Percentiles rank a stretch among this genome's conserved stretches.
phyloP scores from a whole-genome alignment of 2,329 filamentous ascomycete genomes.

The Alternaria angustiovoidea region DNA sequence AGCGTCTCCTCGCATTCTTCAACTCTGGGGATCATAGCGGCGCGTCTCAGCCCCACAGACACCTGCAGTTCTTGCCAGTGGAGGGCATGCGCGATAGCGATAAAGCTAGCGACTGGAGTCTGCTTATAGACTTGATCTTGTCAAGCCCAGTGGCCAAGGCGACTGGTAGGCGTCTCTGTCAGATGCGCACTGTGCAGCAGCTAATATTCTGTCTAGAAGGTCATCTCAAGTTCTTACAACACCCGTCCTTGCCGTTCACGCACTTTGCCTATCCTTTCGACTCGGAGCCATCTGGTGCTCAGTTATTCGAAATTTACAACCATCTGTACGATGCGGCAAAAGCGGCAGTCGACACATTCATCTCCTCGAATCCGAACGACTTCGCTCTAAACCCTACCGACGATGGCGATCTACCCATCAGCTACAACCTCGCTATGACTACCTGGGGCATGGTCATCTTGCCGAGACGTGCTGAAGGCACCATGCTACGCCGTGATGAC shows the following conservation, averaged over 20 bases:
- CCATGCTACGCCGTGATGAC: slow-evolving; percentile 50
- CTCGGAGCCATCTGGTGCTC: slow-evolving; percentile 48
- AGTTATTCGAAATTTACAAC: slow-evolving; percentile 47
- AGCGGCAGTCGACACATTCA: slow-evolving; percentile 51
- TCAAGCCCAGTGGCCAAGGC: slow-evolving; percentile 14
- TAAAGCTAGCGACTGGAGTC: slow-evolving; percentile 53
- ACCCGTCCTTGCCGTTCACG: slow-evolving; percentile 56
- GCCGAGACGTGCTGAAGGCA: slow-evolving; percentile 58
- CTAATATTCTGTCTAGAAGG: slow-evolving; percentile 18
- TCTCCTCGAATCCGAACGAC: slow-evolving; percentile 46
- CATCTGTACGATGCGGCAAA: slow-evolving; percentile 46
- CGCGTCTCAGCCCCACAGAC: slow-evolving; percentile 75
- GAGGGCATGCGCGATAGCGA: slow-evolving; percentile 64
- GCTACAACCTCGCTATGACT: slow-evolving; percentile 68
- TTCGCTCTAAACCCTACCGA: slow-evolving; percentile 35
- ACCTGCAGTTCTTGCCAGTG: slow-evolving; percentile 75
- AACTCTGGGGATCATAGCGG: slow-evolving; percentile 74
- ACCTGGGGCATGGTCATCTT: slow-evolving; percentile 62
- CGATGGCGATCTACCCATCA: slow-evolving; percentile 57
- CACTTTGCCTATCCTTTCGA: slow-evolving; percentile 58
- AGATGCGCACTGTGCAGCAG: background rate
- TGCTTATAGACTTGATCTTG: slow-evolving; percentile 58
- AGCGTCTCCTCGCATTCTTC: slow-evolving; percentile 70
- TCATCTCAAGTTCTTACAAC: slow-evolving; percentile 21
- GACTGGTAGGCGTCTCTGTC: slow-evolving; percentile 6